phyloP scores from a whole-genome alignment of 441 rosid genomes.

The Oxalis stricta region DNA sequence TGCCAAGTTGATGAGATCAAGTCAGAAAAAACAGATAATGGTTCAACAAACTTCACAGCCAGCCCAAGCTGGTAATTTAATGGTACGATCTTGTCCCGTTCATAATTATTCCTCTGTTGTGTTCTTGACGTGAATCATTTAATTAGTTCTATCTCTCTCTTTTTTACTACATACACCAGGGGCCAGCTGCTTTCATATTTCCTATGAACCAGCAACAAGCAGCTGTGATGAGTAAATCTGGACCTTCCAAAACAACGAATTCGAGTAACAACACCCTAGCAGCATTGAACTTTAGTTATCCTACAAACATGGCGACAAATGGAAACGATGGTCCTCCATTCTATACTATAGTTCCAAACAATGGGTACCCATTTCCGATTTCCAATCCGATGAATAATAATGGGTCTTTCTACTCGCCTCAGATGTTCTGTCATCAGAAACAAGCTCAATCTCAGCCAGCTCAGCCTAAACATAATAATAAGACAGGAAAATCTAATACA shows the following conservation, averaged over 20 bases:
- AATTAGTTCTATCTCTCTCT: neutral
- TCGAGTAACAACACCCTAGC: slow-evolving; percentile 17
- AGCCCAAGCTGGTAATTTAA: slow-evolving; percentile 14
- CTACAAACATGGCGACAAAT: slow-evolving; percentile 22
- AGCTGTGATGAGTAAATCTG: slow-evolving; percentile 11
- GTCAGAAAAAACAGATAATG: slow-evolving; percentile 17
- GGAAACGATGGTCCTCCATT: slow-evolving; percentile 28
- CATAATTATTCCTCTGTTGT: neutral
- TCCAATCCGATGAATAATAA: slow-evolving; percentile 23
- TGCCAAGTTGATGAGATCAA: slow-evolving; percentile 6
- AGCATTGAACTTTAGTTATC: slow-evolving; percentile 23
- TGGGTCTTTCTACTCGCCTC: slow-evolving; percentile 29
- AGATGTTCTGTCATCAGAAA: slow-evolving; percentile 26
- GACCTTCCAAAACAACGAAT: slow-evolving; percentile 18
- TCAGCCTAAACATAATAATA: slow-evolving; percentile 16
- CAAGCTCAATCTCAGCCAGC: slow-evolving; percentile 16
- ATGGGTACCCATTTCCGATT: slow-evolving; percentile 24
- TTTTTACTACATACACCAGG: slow-evolving; percentile 17
- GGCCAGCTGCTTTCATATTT: slow-evolving; percentile 25
- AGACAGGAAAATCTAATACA: no score
- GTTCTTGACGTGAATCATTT: neutral
- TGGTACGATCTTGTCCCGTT: slow-evolving; percentile 16
- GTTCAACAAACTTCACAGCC: slow-evolving; percentile 18
- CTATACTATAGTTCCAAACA: slow-evolving; percentile 24
- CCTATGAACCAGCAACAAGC: slow-evolving; percentile 23